Evolutionary conservation across 2,329 filamentous ascomycete species (phyloP).

Genomic region (Stenocarpella maydis): DNA sequence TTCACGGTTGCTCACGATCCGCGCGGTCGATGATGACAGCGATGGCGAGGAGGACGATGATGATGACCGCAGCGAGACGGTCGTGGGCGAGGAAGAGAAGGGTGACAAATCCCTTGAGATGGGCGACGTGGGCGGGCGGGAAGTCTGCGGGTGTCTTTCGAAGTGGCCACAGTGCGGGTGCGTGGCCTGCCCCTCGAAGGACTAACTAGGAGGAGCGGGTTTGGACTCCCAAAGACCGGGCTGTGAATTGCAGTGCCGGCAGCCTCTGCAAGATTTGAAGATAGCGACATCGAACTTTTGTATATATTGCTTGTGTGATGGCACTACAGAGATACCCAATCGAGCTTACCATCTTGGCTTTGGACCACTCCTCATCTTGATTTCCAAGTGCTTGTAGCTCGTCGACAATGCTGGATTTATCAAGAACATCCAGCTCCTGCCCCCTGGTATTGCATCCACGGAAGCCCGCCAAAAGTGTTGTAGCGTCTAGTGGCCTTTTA

Average conservation of each 20-base stretch:
- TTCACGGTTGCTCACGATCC: neutral
- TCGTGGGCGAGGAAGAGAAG: constrained; percentile 19
- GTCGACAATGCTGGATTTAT: neutral
- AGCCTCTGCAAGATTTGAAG: constrained; percentile 5
- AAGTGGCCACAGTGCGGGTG: constrained; percentile 30
- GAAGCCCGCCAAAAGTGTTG: neutral
- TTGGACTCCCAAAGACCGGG: neutral
- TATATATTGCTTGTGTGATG: constrained; percentile 3
- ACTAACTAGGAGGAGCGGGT: neutral
- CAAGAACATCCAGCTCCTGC: neutral
- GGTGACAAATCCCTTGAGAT: constrained; percentile 19
- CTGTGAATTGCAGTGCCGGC: neutral
- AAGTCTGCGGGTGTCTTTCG: constrained; percentile 24
- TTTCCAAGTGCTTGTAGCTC: neutral
- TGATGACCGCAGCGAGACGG: constrained; percentile 9
- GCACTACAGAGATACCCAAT: constrained; percentile 21
- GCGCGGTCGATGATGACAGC: neutral
- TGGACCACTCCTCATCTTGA: no score
- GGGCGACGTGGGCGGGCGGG: constrained; percentile 2
- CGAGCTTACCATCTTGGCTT: neutral
- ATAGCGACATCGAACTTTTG: neutral
- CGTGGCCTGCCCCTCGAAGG: constrained; percentile 18
- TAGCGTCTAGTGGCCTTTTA: no score
- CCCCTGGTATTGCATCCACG: neutral
- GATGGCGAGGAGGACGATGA: neutral